Base-by-base conservation (phyloP, 179 eudicot genomes). In the Amaranthus tricolor region DNA sequence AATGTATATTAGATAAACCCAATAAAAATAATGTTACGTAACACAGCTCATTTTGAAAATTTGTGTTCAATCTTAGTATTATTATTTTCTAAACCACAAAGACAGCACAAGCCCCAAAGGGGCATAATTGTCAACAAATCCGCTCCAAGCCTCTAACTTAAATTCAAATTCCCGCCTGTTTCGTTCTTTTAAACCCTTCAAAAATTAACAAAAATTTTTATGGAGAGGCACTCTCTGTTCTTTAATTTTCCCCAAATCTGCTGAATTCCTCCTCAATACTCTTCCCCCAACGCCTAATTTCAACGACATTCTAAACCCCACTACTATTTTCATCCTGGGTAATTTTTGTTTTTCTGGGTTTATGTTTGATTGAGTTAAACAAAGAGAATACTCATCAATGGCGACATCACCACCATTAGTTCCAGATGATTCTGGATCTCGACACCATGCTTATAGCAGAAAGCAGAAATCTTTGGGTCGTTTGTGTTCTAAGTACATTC, bases 391-490 rank as follows among this genome's bases (percentile, higher is more conserved):
- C 5, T 11, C 68, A 66, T 57, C 65, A 51, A 82, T 82, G 84
- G 78, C 84, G 63, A 61, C 79, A 5, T 79, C 84, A 57, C 55
- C 75, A 6, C 74, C 60, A 56, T 49, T 61, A 44, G 63, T 21
- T 20, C 24, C 40, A 10, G 90, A 84, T 15, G 64, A 83, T 51
- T 51, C 54, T 79, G 87, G 89, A 83, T 86, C 90, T 65, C 74
- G 80, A 59, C 73, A 83, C 51, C 76, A 78, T 12, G 76, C 79
- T 55, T 92, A 92, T 14, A 89, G 92, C 82, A 81, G 96, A 64
- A 92, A 90, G 72, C 91, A 89, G 82, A 92, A 90, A 73, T 90
- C 97, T 47, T 85, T 92, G 7, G 96, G 97, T 11, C 94, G 89
- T 61, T 72, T 90, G 17, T 92, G 97, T 78, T 85, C 96, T 54